A percentile compares a stretch with the other conserved stretches of the same genome.
phyloP scores from a whole-genome alignment of 2,329 filamentous ascomycete genomes.

The Fusarium denticulatum region DNA sequence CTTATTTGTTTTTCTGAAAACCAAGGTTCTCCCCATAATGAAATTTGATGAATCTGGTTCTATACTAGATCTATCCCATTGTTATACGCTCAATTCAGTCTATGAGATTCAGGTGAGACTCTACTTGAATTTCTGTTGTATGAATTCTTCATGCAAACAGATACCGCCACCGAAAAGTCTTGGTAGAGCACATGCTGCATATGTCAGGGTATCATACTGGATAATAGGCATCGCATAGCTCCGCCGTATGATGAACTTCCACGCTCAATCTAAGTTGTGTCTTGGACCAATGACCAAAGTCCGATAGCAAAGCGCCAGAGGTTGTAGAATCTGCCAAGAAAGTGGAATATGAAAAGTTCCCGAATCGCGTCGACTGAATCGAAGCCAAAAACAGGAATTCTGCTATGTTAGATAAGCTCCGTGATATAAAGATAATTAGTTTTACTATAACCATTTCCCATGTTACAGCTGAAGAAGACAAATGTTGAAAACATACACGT shows the following conservation, averaged over 20 bases:
- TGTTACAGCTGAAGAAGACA: background rate
- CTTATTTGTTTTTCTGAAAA: fast-evolving
- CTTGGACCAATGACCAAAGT: fast-evolving
- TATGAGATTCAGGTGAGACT: fast-evolving
- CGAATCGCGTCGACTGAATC: fast-evolving
- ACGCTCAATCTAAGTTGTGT: fast-evolving
- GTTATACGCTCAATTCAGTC: fast-evolving
- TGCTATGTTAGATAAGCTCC: fast-evolving
- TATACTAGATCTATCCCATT: background rate
- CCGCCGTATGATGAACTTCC: fast-evolving
- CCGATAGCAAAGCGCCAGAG: fast-evolving
- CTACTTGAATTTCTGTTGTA: fast-evolving
- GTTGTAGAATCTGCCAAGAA: background rate
- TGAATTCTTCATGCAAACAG: background rate
- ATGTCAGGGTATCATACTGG: fast-evolving
- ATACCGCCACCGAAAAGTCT: fast-evolving
- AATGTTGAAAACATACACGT: fast-evolving
- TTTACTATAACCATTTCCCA: fast-evolving
- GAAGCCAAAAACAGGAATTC: background rate
- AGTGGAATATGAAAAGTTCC: background rate
- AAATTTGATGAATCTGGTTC: no score
- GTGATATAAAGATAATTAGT: fast-evolving
- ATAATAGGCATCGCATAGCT: no score
- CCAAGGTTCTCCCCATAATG: fast-evolving
- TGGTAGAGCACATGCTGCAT: background rate